Conservation (phyloP, 1,284 basidiomycete species). For the Cryptococcus sp. region DNA sequence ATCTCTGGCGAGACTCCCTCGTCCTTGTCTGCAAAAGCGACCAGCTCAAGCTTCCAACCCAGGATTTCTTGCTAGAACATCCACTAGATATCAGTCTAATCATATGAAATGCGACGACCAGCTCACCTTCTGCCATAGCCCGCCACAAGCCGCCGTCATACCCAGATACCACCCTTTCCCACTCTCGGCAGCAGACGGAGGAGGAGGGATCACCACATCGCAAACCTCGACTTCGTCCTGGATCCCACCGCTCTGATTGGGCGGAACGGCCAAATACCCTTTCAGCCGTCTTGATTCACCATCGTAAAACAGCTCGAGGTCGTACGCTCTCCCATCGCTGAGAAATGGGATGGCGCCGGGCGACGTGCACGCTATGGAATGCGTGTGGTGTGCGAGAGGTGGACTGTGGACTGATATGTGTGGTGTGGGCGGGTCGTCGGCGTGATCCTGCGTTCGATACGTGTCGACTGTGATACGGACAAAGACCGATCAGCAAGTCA, state of each 20-base stretch:
- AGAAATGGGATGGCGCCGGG: slow-evolving; percentile 31
- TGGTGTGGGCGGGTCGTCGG: slow-evolving; percentile 44
- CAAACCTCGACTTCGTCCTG: slow-evolving; percentile 17
- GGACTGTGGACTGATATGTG: slow-evolving; percentile 50
- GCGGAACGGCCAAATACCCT: slow-evolving; percentile 20
- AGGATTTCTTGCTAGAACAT: slow-evolving; percentile 22
- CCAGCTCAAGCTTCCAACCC: slow-evolving; percentile 11
- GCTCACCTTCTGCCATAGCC: slow-evolving; percentile 37
- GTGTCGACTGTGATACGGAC: slow-evolving; percentile 18
- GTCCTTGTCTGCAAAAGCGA: background rate
- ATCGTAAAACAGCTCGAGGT: slow-evolving; percentile 30
- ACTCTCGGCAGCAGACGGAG: slow-evolving; percentile 11
- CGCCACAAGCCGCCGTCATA: slow-evolving; percentile 36
- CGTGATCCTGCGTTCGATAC: slow-evolving; percentile 33
- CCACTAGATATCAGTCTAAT: background rate
- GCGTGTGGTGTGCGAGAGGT: slow-evolving; percentile 41
- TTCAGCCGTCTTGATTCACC: slow-evolving; percentile 10
- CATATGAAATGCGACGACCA: background rate
- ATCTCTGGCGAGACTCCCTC: background rate
- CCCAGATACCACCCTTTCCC: slow-evolving; percentile 30
- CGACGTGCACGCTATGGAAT: slow-evolving; percentile 34
- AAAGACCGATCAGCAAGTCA: background rate
- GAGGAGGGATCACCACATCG: slow-evolving; percentile 14
- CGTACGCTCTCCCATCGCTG: slow-evolving; percentile 31
- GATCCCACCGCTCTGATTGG: slow-evolving; percentile 8